These are phyloP conservation scores for Pseudogymnoascus sp. DNA, from an alignment of 2,329 filamentous ascomycete genomes.

Conservation along the genomic window DNA sequence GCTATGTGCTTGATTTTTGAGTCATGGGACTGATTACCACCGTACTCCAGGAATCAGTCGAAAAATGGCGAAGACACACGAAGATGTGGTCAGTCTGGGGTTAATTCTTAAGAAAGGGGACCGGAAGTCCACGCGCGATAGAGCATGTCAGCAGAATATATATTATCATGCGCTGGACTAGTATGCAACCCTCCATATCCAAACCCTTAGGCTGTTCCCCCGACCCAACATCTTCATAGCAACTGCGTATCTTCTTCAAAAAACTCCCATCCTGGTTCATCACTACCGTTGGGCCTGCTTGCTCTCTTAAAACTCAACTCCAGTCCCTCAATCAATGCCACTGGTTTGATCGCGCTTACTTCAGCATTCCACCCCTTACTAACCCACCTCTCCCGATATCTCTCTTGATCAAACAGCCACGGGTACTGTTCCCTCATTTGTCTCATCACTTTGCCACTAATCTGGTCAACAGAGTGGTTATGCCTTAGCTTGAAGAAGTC, in stretches of 20 bases:
- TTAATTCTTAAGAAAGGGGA: too few relatives aligned
- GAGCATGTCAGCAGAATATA: too few relatives aligned
- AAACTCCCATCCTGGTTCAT: conserved; percentile 39
- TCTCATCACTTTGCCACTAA: conserved; percentile 23
- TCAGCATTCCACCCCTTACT: conserved; percentile 23
- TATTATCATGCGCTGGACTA: too few relatives aligned
- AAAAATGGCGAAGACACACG: too few relatives aligned
- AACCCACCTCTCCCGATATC: conserved; percentile 23
- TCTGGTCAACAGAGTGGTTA: conserved; percentile 27
- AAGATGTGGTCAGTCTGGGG: too few relatives aligned
- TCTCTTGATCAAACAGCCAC: conserved; percentile 29
- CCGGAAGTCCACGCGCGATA: too few relatives aligned
- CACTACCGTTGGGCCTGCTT: conserved; percentile 43
- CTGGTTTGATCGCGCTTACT: conserved; percentile 28
- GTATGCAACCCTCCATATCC: too few relatives aligned
- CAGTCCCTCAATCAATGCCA: conserved; percentile 24
- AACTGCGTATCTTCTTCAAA: conserved; percentile 22
- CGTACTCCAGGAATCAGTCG: too few relatives aligned
- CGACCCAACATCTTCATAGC: too few relatives aligned
- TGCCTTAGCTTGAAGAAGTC: conserved; percentile 26
- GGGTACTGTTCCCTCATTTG: conserved; percentile 26
- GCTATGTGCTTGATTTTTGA: too few relatives aligned
- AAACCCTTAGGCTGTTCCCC: too few relatives aligned
- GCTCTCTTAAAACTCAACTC: conserved; percentile 25
- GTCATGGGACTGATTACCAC: too few relatives aligned